Evolutionary conservation across 805 yeast genomes (phyloP), one percentile per base, ranked within the genome.

Genomic region (Saccharomycopsis sp.): DNA sequence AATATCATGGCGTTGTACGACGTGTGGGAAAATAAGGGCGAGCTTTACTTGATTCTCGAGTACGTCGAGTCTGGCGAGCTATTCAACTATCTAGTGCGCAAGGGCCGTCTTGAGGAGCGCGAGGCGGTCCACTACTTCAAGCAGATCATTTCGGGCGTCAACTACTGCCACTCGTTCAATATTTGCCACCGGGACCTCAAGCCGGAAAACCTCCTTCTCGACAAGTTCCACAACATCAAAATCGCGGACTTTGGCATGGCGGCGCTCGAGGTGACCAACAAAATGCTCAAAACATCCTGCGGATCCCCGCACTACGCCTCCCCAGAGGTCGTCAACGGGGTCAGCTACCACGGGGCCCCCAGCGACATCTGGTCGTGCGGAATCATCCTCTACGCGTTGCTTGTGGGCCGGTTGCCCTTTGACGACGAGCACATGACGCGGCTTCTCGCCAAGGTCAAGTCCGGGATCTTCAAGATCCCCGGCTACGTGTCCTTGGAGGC

Each of bases 231-330:
- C 62, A 91, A 90, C 70, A 91, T 94, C 70, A 94, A 94, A 71
- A 90, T 94, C 64, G 99, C 99, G 8, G 99, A 94, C 72, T 94
- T 94, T 70, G 99, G 99, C 37, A 94, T 94, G 99, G 99, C 99
- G 16, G 98, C 99, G 4, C 75, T 94, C 51, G 98, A 94, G 70
- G 81, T 89, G 34, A 81, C 80, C 56, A 92, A 85, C 64, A 83
- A 87, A 65, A 73, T 92, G 67, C 76, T 94, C 58, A 97, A 92
- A 70, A 94, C 99, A 2, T 85, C 95, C 18, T 94, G 99, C 72
- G 99, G 99, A 1, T 91, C 97, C 16, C 99, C 99, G 7, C 99
- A 94, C 71, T 94, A 94, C 71, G 99, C 98, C 1, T 89, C 97
- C 8, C 99, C 99, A 0, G 99, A 94, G 70, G 92, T 94, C 64